A percentile compares a stretch with the other conserved stretches of the same genome.
phyloP scores from a whole-genome alignment of 495 filamentous ascomycete genomes.

The Polyplosphaeria fusca region DNA sequence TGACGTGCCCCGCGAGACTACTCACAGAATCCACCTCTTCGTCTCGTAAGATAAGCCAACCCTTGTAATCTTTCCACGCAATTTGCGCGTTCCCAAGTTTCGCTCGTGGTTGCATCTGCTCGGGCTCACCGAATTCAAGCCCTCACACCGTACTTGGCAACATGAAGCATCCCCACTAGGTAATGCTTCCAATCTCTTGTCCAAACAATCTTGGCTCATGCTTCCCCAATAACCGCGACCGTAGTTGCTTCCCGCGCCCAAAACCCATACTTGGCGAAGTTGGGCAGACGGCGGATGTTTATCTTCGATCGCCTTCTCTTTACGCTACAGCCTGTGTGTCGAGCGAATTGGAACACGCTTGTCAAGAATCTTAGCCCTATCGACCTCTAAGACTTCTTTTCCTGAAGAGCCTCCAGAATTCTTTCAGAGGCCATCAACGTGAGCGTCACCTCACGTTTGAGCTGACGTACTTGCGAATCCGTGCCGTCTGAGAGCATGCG shows the following conservation, averaged over 20 bases:
- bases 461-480: too few species aligned
- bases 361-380: neutral
- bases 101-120: neutral
- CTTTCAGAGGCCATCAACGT: neutral
- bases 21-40: too few species aligned
- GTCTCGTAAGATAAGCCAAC: too few species aligned
- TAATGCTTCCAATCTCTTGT: neutral
- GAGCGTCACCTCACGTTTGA: conserved; percentile 14
- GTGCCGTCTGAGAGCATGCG: too few species aligned
- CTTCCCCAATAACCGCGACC: conserved; percentile 8
- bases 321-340: neutral
- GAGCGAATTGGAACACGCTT: too few species aligned
- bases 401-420: conserved; percentile 16
- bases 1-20: too few species aligned
- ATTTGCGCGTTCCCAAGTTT: too few species aligned
- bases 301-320: conserved; percentile 3
- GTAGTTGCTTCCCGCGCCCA: neutral
- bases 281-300: conserved; percentile 13
- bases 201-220: neutral
- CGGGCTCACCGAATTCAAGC: conserved; percentile 15
- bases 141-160: too few species aligned
- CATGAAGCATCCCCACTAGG: too few species aligned
- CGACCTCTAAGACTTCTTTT: conserved; percentile 10
- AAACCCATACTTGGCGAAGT: conserved; percentile 10
- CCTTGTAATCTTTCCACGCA: too few species aligned